Percentiles rank a stretch among this genome's conserved stretches.
These are phyloP conservation scores for Yarrowia sp. DNA, from an alignment of 805 yeast species.

Conservation along the genomic window DNA sequence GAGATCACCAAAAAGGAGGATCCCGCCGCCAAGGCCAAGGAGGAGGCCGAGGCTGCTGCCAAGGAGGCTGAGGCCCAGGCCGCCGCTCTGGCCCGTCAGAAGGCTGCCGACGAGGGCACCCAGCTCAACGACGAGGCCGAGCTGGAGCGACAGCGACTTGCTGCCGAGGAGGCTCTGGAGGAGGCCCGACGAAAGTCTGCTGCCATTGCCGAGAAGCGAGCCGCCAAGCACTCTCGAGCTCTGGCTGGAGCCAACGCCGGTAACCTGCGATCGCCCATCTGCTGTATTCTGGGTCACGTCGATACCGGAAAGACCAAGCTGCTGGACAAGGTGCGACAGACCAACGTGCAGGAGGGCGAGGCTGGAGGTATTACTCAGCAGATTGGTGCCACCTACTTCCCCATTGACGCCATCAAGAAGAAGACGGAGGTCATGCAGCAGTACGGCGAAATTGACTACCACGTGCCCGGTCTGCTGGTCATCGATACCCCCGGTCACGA, in stretches of 20 bases:
- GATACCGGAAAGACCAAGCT: constrained; percentile 99
- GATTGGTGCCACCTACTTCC: constrained; percentile 99
- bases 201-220: constrained; percentile 43
- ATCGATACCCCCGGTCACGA: constrained; percentile 99
- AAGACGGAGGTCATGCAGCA: constrained; percentile 90
- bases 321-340: constrained; percentile 95
- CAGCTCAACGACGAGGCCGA: constrained; percentile 37
- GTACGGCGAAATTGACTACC: constrained; percentile 73
- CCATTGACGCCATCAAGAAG: constrained; percentile 85
- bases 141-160: constrained; percentile 30
- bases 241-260: constrained; percentile 40
- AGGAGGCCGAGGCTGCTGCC: constrained; percentile 35
- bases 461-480: constrained; percentile 94
- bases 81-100: constrained; percentile 34
- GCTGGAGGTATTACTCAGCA: constrained; percentile 99
- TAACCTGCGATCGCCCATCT: constrained; percentile 95
- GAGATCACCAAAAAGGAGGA: constrained; percentile 24
- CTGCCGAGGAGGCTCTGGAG: constrained; percentile 30
- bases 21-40: constrained; percentile 32
- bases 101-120: constrained; percentile 29
- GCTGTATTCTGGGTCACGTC: constrained; percentile 98
- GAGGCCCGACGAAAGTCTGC: constrained; percentile 39
- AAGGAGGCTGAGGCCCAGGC: constrained; percentile 36
- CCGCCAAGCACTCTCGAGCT: constrained; percentile 40
- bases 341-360: constrained; percentile 99